These are phyloP conservation scores for Diphasiastrum complanatum DNA, from an alignment of 83 land plant species.

Conservation along the genomic window DNA sequence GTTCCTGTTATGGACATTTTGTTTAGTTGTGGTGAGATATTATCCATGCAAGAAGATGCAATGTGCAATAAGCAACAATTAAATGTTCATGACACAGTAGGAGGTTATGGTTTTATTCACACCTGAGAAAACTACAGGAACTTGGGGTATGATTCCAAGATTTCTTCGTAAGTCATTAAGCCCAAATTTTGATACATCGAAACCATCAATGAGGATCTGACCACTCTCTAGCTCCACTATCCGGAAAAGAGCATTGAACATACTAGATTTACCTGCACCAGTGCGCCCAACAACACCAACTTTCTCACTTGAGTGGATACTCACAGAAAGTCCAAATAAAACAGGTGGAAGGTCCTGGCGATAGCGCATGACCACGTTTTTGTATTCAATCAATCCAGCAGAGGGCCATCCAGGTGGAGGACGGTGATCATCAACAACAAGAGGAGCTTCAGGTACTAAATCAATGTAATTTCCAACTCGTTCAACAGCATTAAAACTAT, in stretches of 20 bases:
- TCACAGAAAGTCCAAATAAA: conserved; percentile 65
- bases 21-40: too few species aligned
- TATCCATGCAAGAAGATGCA: too few species aligned
- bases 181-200: conserved; percentile 64
- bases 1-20: conserved; percentile 43
- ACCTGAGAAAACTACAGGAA: conserved; percentile 95
- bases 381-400: conserved; percentile 52
- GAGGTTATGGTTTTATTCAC: too few species aligned
- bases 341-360: conserved; percentile 86
- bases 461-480: conserved; percentile 77
- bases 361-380: conserved; percentile 77
- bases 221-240: conserved; percentile 86
- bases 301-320: conserved; percentile 65
- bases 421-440: conserved; percentile 62
- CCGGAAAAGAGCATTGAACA: conserved; percentile 88
- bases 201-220: conserved; percentile 66
- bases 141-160: conserved; percentile 85
- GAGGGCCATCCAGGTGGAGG: conserved; percentile 96
- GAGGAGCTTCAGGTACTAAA: conserved; percentile 76
- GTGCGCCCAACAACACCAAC: conserved; percentile 92
- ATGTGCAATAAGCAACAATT: too few species aligned
- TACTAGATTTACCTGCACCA: conserved; percentile 95
- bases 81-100: too few species aligned
- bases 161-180: conserved; percentile 58
- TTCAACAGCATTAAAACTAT: conserved; percentile 89